phyloP scores from a whole-genome alignment of 2,329 filamentous ascomycete species.

The Aspergillus candidus region DNA sequence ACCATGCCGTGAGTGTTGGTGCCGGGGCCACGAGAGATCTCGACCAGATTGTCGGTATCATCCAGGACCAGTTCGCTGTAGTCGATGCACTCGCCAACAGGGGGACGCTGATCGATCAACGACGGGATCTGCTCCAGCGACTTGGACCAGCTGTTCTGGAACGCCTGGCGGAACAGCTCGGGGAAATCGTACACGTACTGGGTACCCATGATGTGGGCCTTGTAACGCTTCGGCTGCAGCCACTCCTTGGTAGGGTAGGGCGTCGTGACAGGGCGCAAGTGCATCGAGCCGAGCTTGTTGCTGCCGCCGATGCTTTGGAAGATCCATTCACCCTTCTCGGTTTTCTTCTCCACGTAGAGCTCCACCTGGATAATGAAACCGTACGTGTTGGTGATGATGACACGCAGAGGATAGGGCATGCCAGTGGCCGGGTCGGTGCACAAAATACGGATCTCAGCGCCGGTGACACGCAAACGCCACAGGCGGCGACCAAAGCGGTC shows the following conservation, averaged over 20 bases:
- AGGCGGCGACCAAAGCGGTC: constrained; percentile 92
- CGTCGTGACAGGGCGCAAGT: constrained; percentile 81
- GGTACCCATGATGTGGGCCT: constrained; percentile 97
- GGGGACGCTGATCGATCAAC: constrained; percentile 73
- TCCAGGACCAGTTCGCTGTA: constrained; percentile 93
- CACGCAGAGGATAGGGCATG: constrained; percentile 82
- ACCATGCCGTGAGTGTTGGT: constrained; percentile 98
- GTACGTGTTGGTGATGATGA: constrained; percentile 96
- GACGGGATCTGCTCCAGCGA: constrained; percentile 66
- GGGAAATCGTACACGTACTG: constrained; percentile 99
- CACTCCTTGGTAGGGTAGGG: constrained; percentile 98
- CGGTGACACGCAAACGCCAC: constrained; percentile 93
- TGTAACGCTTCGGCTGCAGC: constrained; percentile 97
- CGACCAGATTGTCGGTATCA: constrained; percentile 82
- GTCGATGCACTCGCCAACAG: constrained; percentile 83
- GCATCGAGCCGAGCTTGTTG: constrained; percentile 91
- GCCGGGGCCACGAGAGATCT: constrained; percentile 90
- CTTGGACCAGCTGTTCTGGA: constrained; percentile 88
- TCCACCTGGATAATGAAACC: constrained; percentile 97
- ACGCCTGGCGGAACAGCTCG: constrained; percentile 95
- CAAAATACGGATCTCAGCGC: constrained; percentile 96
- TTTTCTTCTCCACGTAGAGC: constrained; percentile 95
- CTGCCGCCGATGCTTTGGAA: constrained; percentile 97
- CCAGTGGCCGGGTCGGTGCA: constrained; percentile 86
- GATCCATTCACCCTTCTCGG: constrained; percentile 95